These are phyloP conservation scores for Cystobasidium pallidum DNA, from an alignment of 1,284 basidiomycete species.

Conservation along the genomic window DNA sequence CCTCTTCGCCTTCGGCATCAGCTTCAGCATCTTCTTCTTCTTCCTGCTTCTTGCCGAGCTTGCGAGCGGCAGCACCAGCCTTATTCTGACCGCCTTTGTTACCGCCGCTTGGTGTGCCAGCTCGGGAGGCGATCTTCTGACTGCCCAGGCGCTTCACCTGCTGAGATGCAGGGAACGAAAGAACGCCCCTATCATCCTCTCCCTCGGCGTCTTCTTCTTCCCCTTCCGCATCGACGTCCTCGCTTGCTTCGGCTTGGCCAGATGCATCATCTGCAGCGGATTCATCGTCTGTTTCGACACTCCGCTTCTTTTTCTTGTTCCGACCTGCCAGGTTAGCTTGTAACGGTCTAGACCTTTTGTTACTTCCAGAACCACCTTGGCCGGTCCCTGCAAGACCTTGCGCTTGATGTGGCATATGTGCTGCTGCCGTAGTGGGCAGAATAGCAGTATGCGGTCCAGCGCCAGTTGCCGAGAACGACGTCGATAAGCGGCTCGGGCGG, in stretches of 20 bases:
- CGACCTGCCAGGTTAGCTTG: slow-evolving; percentile 5
- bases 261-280: slow-evolving; percentile 29
- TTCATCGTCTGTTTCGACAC: slow-evolving; percentile 37
- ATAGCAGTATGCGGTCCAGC: slow-evolving; percentile 39
- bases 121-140: slow-evolving; percentile 22
- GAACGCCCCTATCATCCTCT: slow-evolving; percentile 46
- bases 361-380: background rate
- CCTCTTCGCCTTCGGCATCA: slow-evolving; percentile 47
- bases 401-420: slow-evolving; percentile 24
- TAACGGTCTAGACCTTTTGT: slow-evolving; percentile 16
- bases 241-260: slow-evolving; percentile 29
- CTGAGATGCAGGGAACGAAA: slow-evolving; percentile 47
- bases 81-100: slow-evolving; percentile 43
- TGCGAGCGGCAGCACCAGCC: slow-evolving; percentile 44
- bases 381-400: slow-evolving; percentile 4
- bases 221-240: slow-evolving; percentile 39
- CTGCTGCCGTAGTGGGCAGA: slow-evolving; percentile 32
- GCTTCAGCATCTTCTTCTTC: slow-evolving; percentile 49
- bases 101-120: slow-evolving; percentile 10
- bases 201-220: slow-evolving; percentile 38
- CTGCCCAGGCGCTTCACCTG: slow-evolving; percentile 31
- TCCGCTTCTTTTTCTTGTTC: slow-evolving; percentile 44
- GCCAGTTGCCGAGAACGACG: slow-evolving; percentile 36
- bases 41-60: slow-evolving; percentile 45
- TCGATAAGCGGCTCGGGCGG: slow-evolving; percentile 34